Conservation (phyloP, 2,329 filamentous ascomycete genomes). For the Bipolaris sorokiniana region DNA sequence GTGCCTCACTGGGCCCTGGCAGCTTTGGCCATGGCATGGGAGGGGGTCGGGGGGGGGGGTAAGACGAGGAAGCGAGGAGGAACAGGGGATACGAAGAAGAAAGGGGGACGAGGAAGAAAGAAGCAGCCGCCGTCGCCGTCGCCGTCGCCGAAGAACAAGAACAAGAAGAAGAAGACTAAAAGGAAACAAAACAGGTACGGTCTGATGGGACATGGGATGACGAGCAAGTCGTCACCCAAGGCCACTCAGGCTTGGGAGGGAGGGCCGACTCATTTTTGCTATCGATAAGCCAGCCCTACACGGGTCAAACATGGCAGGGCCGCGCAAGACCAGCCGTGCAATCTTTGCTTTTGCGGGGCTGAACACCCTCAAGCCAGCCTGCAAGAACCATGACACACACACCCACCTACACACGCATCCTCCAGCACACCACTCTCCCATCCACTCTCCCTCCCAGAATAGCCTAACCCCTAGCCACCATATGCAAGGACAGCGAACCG, state of each 20-base stretch:
- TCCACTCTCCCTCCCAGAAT: slow-evolving; percentile 12
- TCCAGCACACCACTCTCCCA: background rate
- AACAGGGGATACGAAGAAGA: no score
- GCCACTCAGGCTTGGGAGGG: no score
- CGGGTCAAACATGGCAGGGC: background rate
- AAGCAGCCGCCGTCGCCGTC: no score
- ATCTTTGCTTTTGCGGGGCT: slow-evolving; percentile 23
- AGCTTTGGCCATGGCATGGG: no score
- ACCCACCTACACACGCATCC: no score
- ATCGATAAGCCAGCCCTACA: slow-evolving; percentile 16
- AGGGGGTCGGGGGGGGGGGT: no score
- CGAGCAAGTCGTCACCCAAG: no score
- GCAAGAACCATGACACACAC: slow-evolving; percentile 19
- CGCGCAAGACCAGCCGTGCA: background rate
- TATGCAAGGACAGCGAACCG: slow-evolving; percentile 26
- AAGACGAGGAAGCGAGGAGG: no score
- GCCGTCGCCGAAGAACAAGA: no score
- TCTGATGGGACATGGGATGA: background rate
- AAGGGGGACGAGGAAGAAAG: no score
- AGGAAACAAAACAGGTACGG: background rate
- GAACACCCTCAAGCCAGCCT: slow-evolving; percentile 13
- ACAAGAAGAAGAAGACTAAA: background rate
- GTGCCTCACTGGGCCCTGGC: background rate
- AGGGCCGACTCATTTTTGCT: background rate
- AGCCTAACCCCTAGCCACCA: slow-evolving; percentile 3